Evolutionary conservation across 495 filamentous ascomycete genomes (phyloP).

Genomic region (Neurospora sp.): DNA sequence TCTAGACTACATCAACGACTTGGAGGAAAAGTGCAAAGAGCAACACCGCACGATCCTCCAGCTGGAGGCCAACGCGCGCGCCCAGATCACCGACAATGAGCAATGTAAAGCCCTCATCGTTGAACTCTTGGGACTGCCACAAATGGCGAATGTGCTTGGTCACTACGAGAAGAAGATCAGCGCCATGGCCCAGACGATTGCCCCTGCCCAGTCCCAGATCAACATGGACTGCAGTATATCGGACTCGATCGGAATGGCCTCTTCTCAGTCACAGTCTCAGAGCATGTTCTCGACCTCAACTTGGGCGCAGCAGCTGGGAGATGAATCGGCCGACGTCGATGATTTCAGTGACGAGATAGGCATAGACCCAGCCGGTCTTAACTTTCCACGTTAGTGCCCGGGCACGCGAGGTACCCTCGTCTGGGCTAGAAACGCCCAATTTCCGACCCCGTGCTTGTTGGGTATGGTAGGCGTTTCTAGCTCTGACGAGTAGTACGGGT

Average conservation of each 20-base stretch:
- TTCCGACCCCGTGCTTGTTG: too few species aligned
- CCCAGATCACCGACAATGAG: neutral
- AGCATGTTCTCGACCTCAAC: neutral
- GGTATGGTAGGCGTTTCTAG: neutral
- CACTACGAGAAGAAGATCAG: neutral
- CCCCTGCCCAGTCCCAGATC: neutral
- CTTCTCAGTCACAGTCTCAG: neutral
- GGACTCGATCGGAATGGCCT: neutral
- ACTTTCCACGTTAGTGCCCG: neutral
- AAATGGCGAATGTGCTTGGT: neutral
- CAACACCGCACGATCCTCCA: neutral
- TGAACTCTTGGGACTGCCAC: neutral
- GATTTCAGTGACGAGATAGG: constrained; percentile 7
- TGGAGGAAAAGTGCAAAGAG: neutral
- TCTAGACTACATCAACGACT: neutral
- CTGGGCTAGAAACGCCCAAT: neutral
- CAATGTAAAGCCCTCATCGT: neutral
- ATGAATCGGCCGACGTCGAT: neutral
- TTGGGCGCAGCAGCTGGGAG: neutral
- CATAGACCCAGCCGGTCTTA: neutral
- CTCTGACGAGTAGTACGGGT: neutral
- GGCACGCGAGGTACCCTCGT: neutral
- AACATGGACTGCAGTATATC: neutral
- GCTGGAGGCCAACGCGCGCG: neutral
- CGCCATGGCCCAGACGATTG: neutral